A percentile compares a stretch with the other conserved stretches of the same genome.
phyloP scores from a whole-genome alignment of 2,329 filamentous ascomycete genomes.

The Ophiostoma ips region DNA sequence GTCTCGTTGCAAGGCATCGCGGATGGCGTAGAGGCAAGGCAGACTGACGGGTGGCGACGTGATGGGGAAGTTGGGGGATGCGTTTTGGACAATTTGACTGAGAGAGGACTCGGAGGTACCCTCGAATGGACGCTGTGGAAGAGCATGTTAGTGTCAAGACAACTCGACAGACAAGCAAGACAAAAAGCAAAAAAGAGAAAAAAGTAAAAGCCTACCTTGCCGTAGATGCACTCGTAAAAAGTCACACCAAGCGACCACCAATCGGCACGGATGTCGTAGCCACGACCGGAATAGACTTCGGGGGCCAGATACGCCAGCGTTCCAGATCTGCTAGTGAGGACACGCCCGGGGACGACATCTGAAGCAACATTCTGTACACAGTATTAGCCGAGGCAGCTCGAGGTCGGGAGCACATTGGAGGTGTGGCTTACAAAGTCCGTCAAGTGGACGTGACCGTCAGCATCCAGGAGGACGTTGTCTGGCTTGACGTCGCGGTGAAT shows the following conservation, averaged over 20 bases:
- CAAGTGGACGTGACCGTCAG: slow-evolving; percentile 87
- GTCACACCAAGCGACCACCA: slow-evolving; percentile 98
- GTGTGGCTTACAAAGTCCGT: slow-evolving; percentile 71
- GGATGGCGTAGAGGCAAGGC: slow-evolving; percentile 78
- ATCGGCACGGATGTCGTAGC: slow-evolving; percentile 81
- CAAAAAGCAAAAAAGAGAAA: too few relatives aligned
- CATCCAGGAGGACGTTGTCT: slow-evolving; percentile 78
- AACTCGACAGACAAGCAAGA: too few relatives aligned
- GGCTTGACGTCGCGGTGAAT: slow-evolving; percentile 88
- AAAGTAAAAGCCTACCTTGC: slow-evolving; percentile 51
- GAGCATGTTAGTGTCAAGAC: not conserved
- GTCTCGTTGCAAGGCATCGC: slow-evolving; percentile 68
- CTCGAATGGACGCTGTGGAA: slow-evolving; percentile 84
- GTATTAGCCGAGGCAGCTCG: not conserved
- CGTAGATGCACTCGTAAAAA: slow-evolving; percentile 99
- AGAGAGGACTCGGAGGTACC: slow-evolving; percentile 73
- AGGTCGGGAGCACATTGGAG: not conserved
- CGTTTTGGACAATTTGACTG: slow-evolving; percentile 66
- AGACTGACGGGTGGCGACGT: slow-evolving; percentile 84
- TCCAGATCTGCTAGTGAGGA: slow-evolving; percentile 87
- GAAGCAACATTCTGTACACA: slow-evolving; percentile 75
- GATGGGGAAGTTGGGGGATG: slow-evolving; percentile 75
- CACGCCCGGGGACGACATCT: slow-evolving; percentile 70
- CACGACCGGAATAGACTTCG: slow-evolving; percentile 82
- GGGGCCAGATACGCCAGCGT: slow-evolving; percentile 92